Base-by-base conservation (phyloP, 495 filamentous ascomycete genomes). In the Podospora conica region DNA sequence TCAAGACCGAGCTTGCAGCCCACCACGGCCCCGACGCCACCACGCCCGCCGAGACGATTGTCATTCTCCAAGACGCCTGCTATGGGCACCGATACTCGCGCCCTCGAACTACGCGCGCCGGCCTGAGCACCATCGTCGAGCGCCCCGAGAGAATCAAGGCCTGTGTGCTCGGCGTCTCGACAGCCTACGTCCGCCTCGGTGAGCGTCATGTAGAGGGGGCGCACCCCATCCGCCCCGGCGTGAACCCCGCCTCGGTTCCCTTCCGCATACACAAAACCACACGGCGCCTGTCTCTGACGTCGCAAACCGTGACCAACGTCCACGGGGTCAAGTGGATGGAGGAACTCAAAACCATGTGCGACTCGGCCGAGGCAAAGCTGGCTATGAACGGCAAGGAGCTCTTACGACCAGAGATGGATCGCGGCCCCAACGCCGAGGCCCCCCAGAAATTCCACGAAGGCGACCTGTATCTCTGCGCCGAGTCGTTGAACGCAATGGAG, bases 251-350 rank as follows among this genome's bases (percentile, higher is more conserved):
- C 2, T 75, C 76, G 23, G 82, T 90, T n/a, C 92, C 93, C 0
- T 97, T 97, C 70, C 86, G 85, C 59, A 93, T 96, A 57, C 84
- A 86, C 53, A 92, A 90, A 77, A 93, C 91, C 1, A 75, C 78
- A 9, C 83, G 93, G 3, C 80, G 79, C 3, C 67, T 95, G 15
- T 69, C 88, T 11, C 77, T 96, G 2, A 84, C 78, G 8, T 90
- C 91, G 4, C 81, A 83, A 6, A 85, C 85, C 18, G 91, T 96
- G 9, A 91, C 88, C 8, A 88, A 90, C 74, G 91, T 96, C 0
- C 93, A 97, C 78, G 93, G 93, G 2, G 79, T 73, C 1, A 86
- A 89, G 65, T 96, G 92, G 93, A 96, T 97, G 93, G 85, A 90
- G 40, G 95, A 97, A 71, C 76, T 98, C 57, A 91, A 88, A 76